Evolutionary conservation across 2,329 filamentous ascomycete species (phyloP), one percentile per base, ranked within the genome.

Genomic region (Clarireedia paspali): DNA sequence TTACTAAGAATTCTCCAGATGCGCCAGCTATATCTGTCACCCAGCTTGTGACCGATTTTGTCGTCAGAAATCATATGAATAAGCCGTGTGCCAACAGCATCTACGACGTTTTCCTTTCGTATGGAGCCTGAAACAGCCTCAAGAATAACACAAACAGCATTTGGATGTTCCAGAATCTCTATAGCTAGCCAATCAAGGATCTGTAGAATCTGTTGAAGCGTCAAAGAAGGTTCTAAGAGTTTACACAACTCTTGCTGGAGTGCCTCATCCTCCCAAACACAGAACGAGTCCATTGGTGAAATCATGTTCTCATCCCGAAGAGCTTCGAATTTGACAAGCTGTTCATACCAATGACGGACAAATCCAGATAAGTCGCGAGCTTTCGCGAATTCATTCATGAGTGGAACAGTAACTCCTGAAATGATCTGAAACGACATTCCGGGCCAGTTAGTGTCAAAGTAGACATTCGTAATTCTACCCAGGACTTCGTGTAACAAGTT

Each of bases 311-410:
- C 51, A 55, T 64, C 58, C 23, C 62, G 60, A 38, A 70, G 58
- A 40, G 60, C 63, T 45, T 66, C 64, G 53, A 62, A 65, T 27
- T 57, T 56, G 38, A 64, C 60, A 26, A 68, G 59, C 47, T 69
- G 64, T 24, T 55, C 49, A 57, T 68, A 68, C 73, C 73, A 75
- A 53, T 68, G 68, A 9, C 62, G 66, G 20, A 74, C 60, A 50
- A 75, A 75, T 1, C 68, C 70, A 20, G 68, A 63, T 4, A 75
- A 61, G 58, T 75, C 68, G 56, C 74, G 69, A 40, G 71, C 68
- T 57, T 70, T 70, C 17, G 69, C 62, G 58, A 74, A 75, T n/a
- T 70, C 72, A 17, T 63, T 61, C 66, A 74, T 70, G 9, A 77
- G 62, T n/a, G 73, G 73, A 38, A 72, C 57, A 34, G 74, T 56